Evolutionary conservation across 306 rosid genomes (phyloP), one percentile per base, ranked within the genome.

Genomic region (Crataegus laevigata): DNA sequence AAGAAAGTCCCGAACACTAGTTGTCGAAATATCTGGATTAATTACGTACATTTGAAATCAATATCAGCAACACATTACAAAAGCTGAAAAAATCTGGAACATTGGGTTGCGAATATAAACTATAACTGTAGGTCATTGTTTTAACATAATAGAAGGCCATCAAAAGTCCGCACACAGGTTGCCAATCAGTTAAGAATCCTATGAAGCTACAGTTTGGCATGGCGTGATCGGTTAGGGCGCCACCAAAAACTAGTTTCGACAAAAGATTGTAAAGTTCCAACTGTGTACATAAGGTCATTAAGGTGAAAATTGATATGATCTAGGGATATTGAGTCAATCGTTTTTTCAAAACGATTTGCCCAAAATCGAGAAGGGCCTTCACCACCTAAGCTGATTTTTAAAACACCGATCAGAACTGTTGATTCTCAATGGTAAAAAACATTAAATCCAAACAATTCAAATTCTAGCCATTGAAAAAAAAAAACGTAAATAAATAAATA

Each of bases 1-100:
- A 77, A 92, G 91, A 80, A 78, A 88, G 57, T 94, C 96, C 29
- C 96, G 88, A 42, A 94, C 78, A 69, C 93, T 88, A 65, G 79
- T 84, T 55, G 89, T 83, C 14, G 99, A 89, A 77, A 90, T 79
- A 85, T 94, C 98, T 92, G 84, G 40, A 77, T 71, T 19, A 14
- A 25, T 51, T 18, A 88, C 77, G 73, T 18, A 75, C 24, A 59
- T 50, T 58, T 67, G 61, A 75, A n/a, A 78, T 62, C 21, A 47
- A 42, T 26, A 73, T 75, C 81, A 74, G 12, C 21, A 51, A 51
- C 50, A 25, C 70, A 76, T 74, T 76, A 60, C 19, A 73, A 68
- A 68, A 66, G 60, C 61, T 70, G n/a, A 47, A n/a, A n/a, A 30
- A 13, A 5, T 12, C 8, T n/a, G 0, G 7, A 63, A 22, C 57